phyloP scores from a whole-genome alignment of 805 yeast species.

The Pichia scutulata region DNA sequence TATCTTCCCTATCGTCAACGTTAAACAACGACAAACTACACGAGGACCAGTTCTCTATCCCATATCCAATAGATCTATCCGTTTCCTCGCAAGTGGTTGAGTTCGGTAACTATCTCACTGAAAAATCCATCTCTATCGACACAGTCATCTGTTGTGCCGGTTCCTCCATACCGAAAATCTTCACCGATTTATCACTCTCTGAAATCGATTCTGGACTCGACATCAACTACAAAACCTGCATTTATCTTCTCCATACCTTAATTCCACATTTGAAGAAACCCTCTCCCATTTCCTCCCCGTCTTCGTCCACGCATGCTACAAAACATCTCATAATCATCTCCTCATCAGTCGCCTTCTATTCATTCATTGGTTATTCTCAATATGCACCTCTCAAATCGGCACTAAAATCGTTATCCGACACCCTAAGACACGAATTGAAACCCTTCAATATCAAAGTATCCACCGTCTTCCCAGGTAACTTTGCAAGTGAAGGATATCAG shows the following conservation, averaged over 20 bases:
- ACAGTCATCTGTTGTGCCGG: slow-evolving; percentile 85
- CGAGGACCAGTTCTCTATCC: slow-evolving; percentile 26
- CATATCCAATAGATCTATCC: slow-evolving; percentile 60
- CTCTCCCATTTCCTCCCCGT: too few relatives aligned
- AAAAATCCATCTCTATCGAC: slow-evolving; percentile 43
- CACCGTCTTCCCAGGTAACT: slow-evolving; percentile 83
- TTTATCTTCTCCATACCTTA: slow-evolving; percentile 62
- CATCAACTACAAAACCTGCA: slow-evolving; percentile 66
- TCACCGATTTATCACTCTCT: slow-evolving; percentile 52
- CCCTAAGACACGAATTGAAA: slow-evolving; percentile 72
- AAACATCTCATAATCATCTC: slow-evolving; percentile 60
- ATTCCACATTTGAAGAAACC: slow-evolving; percentile 25
- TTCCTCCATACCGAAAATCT: slow-evolving; percentile 68
- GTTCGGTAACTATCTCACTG: slow-evolving; percentile 31
- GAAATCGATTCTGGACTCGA: slow-evolving; percentile 57
- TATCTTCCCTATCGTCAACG: slow-evolving; percentile 36
- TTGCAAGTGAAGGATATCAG: slow-evolving; percentile 77
- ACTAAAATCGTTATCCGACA: slow-evolving; percentile 62
- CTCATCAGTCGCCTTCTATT: slow-evolving; percentile 74
- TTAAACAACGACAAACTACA: slow-evolving; percentile 15
- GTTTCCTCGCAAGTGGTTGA: slow-evolving; percentile 36
- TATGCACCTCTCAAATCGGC: slow-evolving; percentile 91
- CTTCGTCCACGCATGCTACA: slow-evolving; percentile 2
- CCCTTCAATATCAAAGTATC: slow-evolving; percentile 64
- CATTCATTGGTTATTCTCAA: slow-evolving; percentile 85